phyloP scores from a whole-genome alignment of 176 grass and related monocot species.

The Oryza nivara region DNA sequence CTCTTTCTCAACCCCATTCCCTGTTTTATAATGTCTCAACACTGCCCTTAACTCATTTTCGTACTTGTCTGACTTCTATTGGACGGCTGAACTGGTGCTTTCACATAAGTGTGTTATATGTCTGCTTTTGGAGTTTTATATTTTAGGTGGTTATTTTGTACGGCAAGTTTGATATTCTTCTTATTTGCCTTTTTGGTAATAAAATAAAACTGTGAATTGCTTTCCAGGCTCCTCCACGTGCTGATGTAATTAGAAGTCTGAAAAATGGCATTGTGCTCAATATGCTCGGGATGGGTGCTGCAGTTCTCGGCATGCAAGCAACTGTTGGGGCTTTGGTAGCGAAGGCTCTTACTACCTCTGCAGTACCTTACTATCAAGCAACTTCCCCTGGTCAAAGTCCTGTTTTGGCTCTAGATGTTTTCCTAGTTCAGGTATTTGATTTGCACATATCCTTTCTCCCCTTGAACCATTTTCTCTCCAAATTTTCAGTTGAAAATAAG shows the following conservation, averaged over 20 bases:
- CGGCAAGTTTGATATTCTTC: neutral
- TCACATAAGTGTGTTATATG: neutral
- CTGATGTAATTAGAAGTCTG: slow-evolving; percentile 85
- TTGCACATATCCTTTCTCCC: slow-evolving; percentile 12
- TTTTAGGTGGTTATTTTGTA: slow-evolving; percentile 12
- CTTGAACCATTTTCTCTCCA: neutral
- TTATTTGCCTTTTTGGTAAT: slow-evolving; percentile 2
- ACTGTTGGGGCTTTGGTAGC: slow-evolving; percentile 92
- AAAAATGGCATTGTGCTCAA: slow-evolving; percentile 90
- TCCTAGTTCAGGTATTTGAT: slow-evolving; percentile 86
- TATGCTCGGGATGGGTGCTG: slow-evolving; percentile 83
- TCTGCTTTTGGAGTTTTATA: neutral
- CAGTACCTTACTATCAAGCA: slow-evolving; percentile 72
- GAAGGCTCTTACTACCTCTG: slow-evolving; percentile 86
- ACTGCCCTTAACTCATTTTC: neutral
- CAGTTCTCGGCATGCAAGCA: slow-evolving; percentile 98
- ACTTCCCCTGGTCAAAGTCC: slow-evolving; percentile 69
- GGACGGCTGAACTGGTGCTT: slow-evolving; percentile 2
- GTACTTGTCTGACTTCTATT: neutral
- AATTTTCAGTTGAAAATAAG: neutral
- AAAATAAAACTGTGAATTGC: slow-evolving; percentile 5
- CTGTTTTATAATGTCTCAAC: neutral
- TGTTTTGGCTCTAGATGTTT: slow-evolving; percentile 93
- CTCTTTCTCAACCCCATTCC: neutral
- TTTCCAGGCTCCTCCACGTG: slow-evolving; percentile 91